Evolutionary conservation across 495 filamentous ascomycete species (phyloP), one percentile per base, ranked within the genome.

Genomic region (Penicillium cosmopolitanum): DNA sequence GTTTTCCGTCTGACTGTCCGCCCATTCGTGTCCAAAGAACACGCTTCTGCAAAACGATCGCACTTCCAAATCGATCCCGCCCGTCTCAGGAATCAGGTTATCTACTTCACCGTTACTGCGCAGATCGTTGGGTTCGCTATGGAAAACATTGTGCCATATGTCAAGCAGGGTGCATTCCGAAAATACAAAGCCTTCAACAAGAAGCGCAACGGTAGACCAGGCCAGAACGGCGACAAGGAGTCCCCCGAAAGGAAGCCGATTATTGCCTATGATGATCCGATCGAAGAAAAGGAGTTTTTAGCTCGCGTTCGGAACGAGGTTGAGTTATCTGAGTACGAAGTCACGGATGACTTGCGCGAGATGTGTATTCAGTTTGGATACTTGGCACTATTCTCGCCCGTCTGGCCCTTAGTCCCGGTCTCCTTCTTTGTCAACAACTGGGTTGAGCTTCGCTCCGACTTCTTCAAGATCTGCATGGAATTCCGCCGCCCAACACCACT

Each of bases 331-430:
- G 78, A 86, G 48, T 98, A 98, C 74, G 90, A 96, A 61, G 93
- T 97, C 2, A 92, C 89, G 6, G 82, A 83, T 12, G 95, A 98
- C 65, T 84, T 97, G 52, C 81, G 94, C 12, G 96, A 98, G 72
- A 98, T 98, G 95, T 87, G 93, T 51, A 86, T 98, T 48, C 95
- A 97, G 65, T 93, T 92, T 66, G 92, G 95, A 16, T 98, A 97
- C 69, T 76, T 98, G n/a, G 88, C 91, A 0, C 84, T 98, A 3
- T 98, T 98, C 77, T 92, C 90, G 3, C 89, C 95, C 2, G 82
- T 93, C 44, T 98, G 95, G 95, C 95, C 95, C 0, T 78, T 98
- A 5, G 91, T 93, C 0, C 86, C 89, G 0, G 81, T 92, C 35
- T 95, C 91, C 0, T 98, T 98, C 82, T 75, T 97, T 10, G 78